Conservation (phyloP, 371 early-diverging fungal species). For the Smittium culicis region DNA sequence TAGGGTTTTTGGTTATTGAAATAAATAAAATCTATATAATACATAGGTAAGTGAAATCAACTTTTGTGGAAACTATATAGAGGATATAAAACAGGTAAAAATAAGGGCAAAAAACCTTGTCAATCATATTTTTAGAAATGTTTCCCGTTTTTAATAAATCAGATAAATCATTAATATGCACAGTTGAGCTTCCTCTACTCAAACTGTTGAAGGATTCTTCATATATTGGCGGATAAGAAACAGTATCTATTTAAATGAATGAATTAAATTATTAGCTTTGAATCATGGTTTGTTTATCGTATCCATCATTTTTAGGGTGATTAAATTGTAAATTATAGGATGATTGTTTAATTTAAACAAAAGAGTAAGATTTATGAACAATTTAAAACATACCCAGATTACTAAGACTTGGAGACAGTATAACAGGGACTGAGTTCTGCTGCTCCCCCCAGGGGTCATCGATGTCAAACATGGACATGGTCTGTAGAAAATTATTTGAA, state of each 20-base stretch:
- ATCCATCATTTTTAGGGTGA: no score
- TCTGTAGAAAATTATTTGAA: neutral
- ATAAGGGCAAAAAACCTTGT: neutral
- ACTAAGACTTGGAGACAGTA: neutral
- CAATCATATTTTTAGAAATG: neutral
- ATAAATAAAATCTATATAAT: constrained; percentile 23
- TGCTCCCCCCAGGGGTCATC: constrained; percentile 10
- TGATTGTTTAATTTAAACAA: no score
- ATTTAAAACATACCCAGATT: no score
- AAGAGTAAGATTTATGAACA: no score
- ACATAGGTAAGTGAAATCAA: no score
- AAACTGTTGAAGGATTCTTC: neutral
- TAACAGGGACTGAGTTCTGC: neutral
- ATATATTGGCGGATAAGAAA: neutral
- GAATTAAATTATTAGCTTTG: no score
- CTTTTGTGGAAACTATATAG: no score
- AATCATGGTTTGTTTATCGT: no score
- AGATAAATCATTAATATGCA: neutral
- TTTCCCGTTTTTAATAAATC: neutral
- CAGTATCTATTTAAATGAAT: neutral
- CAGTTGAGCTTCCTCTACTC: neutral
- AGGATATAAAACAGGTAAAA: no score
- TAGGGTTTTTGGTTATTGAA: constrained; percentile 17
- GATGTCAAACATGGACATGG: constrained; percentile 6
- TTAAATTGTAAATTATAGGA: no score